Conservation (phyloP, 257 asterid species). For the Fraxinus cuspidata region DNA sequence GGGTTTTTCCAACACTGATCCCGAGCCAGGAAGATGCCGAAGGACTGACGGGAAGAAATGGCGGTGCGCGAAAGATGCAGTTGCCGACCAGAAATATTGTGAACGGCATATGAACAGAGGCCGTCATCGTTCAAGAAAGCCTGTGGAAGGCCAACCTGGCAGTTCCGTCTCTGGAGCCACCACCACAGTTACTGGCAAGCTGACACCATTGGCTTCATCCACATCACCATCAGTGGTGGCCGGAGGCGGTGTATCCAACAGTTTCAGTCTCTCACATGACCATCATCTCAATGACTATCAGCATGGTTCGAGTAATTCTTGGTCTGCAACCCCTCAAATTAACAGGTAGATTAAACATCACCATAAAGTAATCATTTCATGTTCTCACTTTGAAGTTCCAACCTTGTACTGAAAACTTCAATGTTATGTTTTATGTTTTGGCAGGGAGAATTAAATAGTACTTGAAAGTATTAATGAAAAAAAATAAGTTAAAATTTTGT, state of each 20-base stretch:
- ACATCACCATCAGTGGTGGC: constrained; percentile 25
- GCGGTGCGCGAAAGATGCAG: constrained; percentile 30
- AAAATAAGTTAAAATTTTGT: too few species aligned
- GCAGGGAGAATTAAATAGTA: neutral
- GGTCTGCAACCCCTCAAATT: constrained; percentile 35
- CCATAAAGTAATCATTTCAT: neutral
- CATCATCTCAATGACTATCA: constrained; percentile 40
- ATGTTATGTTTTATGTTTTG: neutral
- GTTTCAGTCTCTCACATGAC: constrained; percentile 41
- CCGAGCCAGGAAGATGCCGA: constrained; percentile 97
- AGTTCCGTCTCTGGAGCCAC: constrained; percentile 44
- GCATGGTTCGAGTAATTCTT: constrained; percentile 27
- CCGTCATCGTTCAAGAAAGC: constrained; percentile 37
- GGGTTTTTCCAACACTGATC: constrained; percentile 76
- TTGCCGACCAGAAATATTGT: constrained; percentile 25
- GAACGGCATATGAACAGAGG: constrained; percentile 33
- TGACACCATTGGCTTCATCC: constrained; percentile 32
- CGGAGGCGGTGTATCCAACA: constrained; percentile 39
- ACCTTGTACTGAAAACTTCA: neutral
- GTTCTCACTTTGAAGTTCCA: neutral
- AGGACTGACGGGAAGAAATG: constrained; percentile 91
- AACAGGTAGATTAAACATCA: constrained; percentile 45
- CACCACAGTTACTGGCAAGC: constrained; percentile 27
- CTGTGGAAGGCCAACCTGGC: constrained; percentile 55
- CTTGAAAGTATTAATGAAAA: neutral